phyloP scores from a whole-genome alignment of 108 stramenopile species.

The Nitzschia palea region DNA sequence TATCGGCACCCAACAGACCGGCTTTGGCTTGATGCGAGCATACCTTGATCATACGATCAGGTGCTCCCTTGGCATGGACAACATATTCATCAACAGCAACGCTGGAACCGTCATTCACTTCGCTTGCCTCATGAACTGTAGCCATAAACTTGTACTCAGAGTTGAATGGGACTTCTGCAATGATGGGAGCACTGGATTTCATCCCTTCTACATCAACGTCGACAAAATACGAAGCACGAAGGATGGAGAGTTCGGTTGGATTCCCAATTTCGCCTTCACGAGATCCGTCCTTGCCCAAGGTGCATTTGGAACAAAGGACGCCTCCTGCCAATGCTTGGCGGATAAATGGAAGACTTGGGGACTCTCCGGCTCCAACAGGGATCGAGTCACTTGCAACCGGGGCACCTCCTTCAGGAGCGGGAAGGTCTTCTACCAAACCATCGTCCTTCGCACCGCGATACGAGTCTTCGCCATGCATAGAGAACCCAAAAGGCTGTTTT shows the following conservation, averaged over 20 bases:
- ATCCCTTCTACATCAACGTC: conserved; percentile 66
- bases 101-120: conserved; percentile 44
- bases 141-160: conserved; percentile 90
- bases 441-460: conserved; percentile 33
- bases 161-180: conserved; percentile 82
- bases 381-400: conserved; percentile 15
- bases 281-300: conserved; percentile 67
- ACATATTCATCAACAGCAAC: conserved; percentile 28
- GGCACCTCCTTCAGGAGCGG: conserved; percentile 7
- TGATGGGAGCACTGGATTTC: conserved; percentile 55
- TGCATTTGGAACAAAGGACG: conserved; percentile 77
- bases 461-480: conserved; percentile 3
- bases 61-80: conserved; percentile 95
- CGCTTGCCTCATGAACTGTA: conserved; percentile 58
- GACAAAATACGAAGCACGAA: conserved; percentile 79
- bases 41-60: conserved; percentile 87
- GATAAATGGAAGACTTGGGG: conserved; percentile 51
- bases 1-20: conserved; percentile 60
- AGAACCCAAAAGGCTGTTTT: conserved; percentile 8
- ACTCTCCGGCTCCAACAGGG: conserved; percentile 62
- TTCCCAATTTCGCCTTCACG: conserved; percentile 85
- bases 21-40: conserved; percentile 79
- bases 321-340: conserved; percentile 70
- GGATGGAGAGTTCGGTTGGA: conserved; percentile 84
- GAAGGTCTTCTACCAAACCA: conserved; percentile 7